These are phyloP conservation scores for Exophiala calicioides DNA, from an alignment of 2,329 filamentous ascomycete species.

Conservation along the genomic window DNA sequence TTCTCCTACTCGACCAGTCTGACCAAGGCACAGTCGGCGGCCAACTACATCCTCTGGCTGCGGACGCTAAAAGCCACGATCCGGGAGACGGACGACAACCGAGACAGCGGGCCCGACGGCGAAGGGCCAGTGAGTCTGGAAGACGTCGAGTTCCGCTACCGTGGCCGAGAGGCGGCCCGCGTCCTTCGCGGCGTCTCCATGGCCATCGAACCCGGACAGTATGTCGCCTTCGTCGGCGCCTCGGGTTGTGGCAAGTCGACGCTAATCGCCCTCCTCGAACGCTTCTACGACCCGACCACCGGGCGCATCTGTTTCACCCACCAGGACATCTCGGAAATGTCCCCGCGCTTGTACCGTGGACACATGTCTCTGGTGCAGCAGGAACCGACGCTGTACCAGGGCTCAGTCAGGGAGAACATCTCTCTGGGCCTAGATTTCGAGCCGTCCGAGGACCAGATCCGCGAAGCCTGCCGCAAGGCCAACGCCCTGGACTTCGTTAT, in stretches of 20 bases:
- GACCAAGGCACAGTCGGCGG: conserved; percentile 53
- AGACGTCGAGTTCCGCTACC: conserved; percentile 45
- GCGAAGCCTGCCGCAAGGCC: conserved; percentile 39
- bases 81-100: conserved; percentile 46
- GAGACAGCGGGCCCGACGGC: conserved; percentile 38
- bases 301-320: conserved; percentile 68
- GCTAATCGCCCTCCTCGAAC: conserved; percentile 61
- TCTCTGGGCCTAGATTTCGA: conserved; percentile 52
- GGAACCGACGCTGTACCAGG: conserved; percentile 71
- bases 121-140: conserved; percentile 47
- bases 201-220: conserved; percentile 51
- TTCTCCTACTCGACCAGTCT: conserved; percentile 46
- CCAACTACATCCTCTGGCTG: conserved; percentile 56
- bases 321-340: conserved; percentile 59
- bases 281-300: conserved; percentile 68
- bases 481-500: conserved; percentile 43
- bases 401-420: conserved; percentile 69
- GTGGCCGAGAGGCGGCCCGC: conserved; percentile 31
- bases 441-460: conserved; percentile 36
- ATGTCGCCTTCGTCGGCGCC: conserved; percentile 57
- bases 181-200: conserved; percentile 37
- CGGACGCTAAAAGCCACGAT: conserved; percentile 45
- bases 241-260: conserved; percentile 66
- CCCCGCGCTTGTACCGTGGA: conserved; percentile 63
- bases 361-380: conserved; percentile 72